phyloP scores from a whole-genome alignment of 2,329 filamentous ascomycete species.

The Cladosporium cucumerinum region DNA sequence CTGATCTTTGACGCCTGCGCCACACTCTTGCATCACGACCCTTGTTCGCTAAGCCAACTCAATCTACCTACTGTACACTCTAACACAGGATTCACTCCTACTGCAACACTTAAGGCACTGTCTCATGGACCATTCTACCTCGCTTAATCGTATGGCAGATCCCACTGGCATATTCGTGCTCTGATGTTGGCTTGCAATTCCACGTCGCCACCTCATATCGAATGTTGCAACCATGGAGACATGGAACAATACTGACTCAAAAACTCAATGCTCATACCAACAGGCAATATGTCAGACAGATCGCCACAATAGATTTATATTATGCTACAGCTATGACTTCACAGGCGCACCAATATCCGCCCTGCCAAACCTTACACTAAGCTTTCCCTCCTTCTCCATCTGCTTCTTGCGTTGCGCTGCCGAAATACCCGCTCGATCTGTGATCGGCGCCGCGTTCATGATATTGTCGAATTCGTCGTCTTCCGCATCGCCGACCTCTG shows the following conservation, averaged over 20 bases:
- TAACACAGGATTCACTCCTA: neutral
- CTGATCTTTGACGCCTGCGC: neutral
- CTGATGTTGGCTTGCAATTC: neutral
- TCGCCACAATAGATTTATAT: neutral
- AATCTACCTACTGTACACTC: slow-evolving; percentile 1
- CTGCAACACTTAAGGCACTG: neutral
- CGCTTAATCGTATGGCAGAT: neutral
- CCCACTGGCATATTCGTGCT: neutral
- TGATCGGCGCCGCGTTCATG: slow-evolving; percentile 85
- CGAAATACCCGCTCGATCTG: slow-evolving; percentile 74
- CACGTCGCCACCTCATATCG: neutral
- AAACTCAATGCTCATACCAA: neutral
- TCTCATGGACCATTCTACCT: neutral
- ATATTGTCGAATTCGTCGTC: slow-evolving; percentile 89
- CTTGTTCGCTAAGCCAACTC: slow-evolving; percentile 3
- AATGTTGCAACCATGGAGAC: neutral
- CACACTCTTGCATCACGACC: neutral
- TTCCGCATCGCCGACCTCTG: slow-evolving; percentile 59
- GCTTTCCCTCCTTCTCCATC: slow-evolving; percentile 43
- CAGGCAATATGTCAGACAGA: neutral
- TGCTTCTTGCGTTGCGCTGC: slow-evolving; percentile 57
- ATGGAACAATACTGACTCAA: neutral
- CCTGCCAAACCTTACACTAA: slow-evolving; percentile 49
- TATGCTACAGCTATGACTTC: neutral
- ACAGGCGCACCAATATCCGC: slow-evolving; percentile 46